Evolutionary conservation across 495 filamentous ascomycete species (phyloP).

Genomic region (Cudoniella acicularis): DNA sequence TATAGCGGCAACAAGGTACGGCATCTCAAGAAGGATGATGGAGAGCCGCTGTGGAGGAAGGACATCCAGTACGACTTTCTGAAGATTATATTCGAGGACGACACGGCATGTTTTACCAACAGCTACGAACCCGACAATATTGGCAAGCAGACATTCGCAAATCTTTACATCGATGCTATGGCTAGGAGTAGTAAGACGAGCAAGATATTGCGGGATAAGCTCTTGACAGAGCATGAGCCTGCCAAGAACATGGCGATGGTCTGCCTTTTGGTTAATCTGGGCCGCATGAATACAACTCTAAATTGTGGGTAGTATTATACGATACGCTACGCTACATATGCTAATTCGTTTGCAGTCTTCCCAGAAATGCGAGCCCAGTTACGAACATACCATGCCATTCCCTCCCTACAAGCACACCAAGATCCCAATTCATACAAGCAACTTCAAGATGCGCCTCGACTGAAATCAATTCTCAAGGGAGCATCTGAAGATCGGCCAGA

Average conservation of each 20-base stretch:
- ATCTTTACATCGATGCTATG: slow-evolving; percentile 98
- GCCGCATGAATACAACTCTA: slow-evolving; percentile 96
- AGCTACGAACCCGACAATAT: slow-evolving; percentile 66
- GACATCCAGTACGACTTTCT: slow-evolving; percentile 98
- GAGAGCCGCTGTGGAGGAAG: slow-evolving; percentile 91
- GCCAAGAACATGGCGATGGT: slow-evolving; percentile 99
- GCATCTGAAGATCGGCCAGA: slow-evolving; percentile 91
- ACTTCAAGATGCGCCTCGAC: slow-evolving; percentile 89
- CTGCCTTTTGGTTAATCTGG: slow-evolving; percentile 93
- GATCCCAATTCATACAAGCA: slow-evolving; percentile 97
- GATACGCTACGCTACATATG: slow-evolving; percentile 1
- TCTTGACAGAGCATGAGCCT: slow-evolving; percentile 84
- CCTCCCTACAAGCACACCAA: slow-evolving; percentile 89
- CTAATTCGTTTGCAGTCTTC: slow-evolving; percentile 66
- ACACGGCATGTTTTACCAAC: slow-evolving; percentile 82
- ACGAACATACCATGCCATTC: slow-evolving; percentile 97
- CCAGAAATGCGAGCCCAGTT: slow-evolving; percentile 98
- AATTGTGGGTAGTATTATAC: slow-evolving; percentile 66
- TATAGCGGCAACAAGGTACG: slow-evolving; percentile 90
- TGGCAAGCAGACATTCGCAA: slow-evolving; percentile 80
- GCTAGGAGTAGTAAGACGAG: slow-evolving; percentile 97
- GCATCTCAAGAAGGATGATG: slow-evolving; percentile 96
- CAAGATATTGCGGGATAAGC: slow-evolving; percentile 95
- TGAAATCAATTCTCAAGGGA: slow-evolving; percentile 97
- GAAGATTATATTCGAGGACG: slow-evolving; percentile 83